Evolutionary conservation across 176 grass and related monocot species (phyloP), one percentile per base, ranked within the genome.

Genomic region (Calamus simplicifolius): DNA sequence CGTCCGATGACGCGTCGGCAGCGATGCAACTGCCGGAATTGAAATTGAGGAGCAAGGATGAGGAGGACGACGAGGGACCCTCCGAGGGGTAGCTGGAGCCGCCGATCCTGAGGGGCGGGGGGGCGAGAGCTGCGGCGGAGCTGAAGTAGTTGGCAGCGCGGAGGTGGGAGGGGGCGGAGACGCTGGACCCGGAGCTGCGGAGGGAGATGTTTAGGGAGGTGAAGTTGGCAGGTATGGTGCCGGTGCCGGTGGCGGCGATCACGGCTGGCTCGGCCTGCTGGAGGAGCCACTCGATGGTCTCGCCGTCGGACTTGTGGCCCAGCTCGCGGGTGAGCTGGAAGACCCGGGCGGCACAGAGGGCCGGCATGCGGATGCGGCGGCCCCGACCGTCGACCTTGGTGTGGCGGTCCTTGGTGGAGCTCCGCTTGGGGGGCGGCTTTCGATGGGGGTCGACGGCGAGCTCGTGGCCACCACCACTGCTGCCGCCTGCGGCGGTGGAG

Each of bases 281-380:
- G 50, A 73, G 70, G 5, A 73, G 50, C 70, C 70, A 73, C 70
- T 73, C 70, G 70, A 73, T 73, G n/a, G 70, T 73, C 70, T 73
- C 70, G 27, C 70, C 70, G 58, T 73, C 70, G 13, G 70, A 53
- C 70, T 62, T 73, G 70, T 73, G 70, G 14, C 70, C 70, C 1
- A 73, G 70, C 70, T 73, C 70, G 19, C 70, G 70, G 0, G 70
- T 73, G 27, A 73, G 70, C 59, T 73, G 70, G 59, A 73, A 73
- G 50, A 73, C 70, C 17, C 70, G 70, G 0, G 70, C 70, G 0
- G 70, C 70, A 6, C 70, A 73, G 59, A 73, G 70, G 25, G 70
- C 70, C 27, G 70, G 70, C 70, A 73, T 73, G 59, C 70, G 70
- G 49, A 73, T 73, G 49, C 70, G 50, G 27, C 70, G 70, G 13